Conservation (phyloP, 495 filamentous ascomycete genomes). For the Jackrogersella minutella region DNA sequence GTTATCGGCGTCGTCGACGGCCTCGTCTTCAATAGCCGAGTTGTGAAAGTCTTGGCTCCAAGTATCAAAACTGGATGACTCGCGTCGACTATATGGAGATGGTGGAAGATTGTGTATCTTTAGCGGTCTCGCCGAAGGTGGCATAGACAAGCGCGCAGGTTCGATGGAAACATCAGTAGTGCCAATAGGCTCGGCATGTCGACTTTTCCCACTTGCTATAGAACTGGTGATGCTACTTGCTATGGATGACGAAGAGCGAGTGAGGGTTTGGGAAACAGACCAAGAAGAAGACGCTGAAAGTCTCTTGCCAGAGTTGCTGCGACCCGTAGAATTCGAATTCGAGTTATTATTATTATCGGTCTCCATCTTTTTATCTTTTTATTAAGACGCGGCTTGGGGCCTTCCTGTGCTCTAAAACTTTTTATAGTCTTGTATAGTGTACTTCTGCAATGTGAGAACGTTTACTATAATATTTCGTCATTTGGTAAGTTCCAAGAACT, state of each 20-base stretch:
- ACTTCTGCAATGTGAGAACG: background rate
- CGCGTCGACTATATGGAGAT: slow-evolving; percentile 39
- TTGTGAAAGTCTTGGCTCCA: slow-evolving; percentile 42
- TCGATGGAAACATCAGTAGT: slow-evolving; percentile 59
- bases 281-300: slow-evolving; percentile 43
- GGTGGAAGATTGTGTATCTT: slow-evolving; percentile 38
- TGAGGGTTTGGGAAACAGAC: slow-evolving; percentile 38
- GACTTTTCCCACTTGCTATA: slow-evolving; percentile 58
- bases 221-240: slow-evolving; percentile 44
- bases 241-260: slow-evolving; percentile 48
- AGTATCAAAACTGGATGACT: slow-evolving; percentile 45
- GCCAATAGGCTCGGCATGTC: slow-evolving; percentile 60
- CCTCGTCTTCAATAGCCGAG: slow-evolving; percentile 34
- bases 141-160: slow-evolving; percentile 68
- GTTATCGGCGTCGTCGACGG: slow-evolving; percentile 51
- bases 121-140: slow-evolving; percentile 52
- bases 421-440: slow-evolving; percentile 26
- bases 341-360: slow-evolving; percentile 17
- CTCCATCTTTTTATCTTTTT: slow-evolving; percentile 25
- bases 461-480: slow-evolving; percentile 21
- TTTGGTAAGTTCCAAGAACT: slow-evolving; percentile 25
- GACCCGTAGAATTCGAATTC: slow-evolving; percentile 23
- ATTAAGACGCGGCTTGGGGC: no score
- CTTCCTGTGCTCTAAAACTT: no score
- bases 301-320: slow-evolving; percentile 28